These are phyloP conservation scores for Pilobolus umbonatus DNA, from an alignment of 192 early-diverging fungal species.

Conservation along the genomic window DNA sequence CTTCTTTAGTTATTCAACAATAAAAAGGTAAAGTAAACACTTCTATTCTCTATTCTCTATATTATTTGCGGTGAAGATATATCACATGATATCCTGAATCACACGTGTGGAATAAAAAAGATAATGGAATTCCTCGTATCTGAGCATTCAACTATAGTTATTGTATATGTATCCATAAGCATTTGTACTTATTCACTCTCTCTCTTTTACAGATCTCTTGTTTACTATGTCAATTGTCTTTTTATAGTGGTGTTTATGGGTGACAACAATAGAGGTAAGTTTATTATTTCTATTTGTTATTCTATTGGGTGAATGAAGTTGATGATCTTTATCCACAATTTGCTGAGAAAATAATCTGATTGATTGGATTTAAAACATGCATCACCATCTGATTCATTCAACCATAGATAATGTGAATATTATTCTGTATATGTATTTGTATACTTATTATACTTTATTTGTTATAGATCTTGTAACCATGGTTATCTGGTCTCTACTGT, in stretches of 20 bases:
- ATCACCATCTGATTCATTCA: constrained; percentile 24
- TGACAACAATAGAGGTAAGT: constrained; percentile 17
- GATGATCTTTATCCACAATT: constrained; percentile 19
- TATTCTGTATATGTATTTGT: not conserved
- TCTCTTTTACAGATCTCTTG: not conserved
- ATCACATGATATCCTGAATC: constrained; percentile 14
- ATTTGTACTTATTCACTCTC: not conserved
- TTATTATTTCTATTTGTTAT: not conserved
- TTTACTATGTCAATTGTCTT: not conserved
- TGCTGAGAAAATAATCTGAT: constrained; percentile 19
- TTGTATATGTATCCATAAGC: not conserved
- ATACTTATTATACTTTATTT: not conserved
- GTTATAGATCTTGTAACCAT: no score
- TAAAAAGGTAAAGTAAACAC: no score
- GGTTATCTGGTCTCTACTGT: not conserved
- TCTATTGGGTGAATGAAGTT: constrained; percentile 6
- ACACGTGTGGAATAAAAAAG: constrained; percentile 10
- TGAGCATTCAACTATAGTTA: constrained; percentile 5
- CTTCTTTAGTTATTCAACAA: no score
- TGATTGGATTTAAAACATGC: constrained; percentile 23
- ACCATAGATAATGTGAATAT: not conserved
- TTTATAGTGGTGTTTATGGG: no score
- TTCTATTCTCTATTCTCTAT: no score
- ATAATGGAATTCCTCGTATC: constrained; percentile 20
- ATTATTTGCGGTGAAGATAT: constrained; percentile 17